Base-by-base conservation (phyloP, 495 filamentous ascomycete species). In the Penicillium bialowiezense region DNA sequence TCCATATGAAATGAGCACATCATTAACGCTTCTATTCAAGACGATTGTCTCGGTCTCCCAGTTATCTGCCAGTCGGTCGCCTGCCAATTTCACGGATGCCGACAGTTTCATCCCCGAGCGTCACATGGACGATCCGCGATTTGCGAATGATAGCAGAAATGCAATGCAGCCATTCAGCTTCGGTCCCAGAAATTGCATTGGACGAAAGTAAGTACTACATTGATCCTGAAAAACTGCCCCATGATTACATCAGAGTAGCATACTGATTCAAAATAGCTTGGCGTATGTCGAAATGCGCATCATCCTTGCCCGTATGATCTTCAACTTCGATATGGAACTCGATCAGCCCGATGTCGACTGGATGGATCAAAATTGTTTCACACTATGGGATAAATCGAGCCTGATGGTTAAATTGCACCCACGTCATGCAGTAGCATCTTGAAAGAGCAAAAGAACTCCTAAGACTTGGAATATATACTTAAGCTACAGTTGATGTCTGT, bases 171-270 rank as follows among this genome's bases (percentile, higher is more conserved):
- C 82, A 0, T 88, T 87, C 44, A 72, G 69, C 13, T 43, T 79
- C 17, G 84, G 84, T 0, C 70, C 77, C 0, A 62, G 84, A 8
- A 79, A 84, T 56, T 88, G 83, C 48, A 69, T 86, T 40, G 85
- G 84, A 33, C 64, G 68, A 42, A 77, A 76, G 79, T 83, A 56
- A 63, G 77, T 26, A 33, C 10, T 14, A 5, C 3, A 8, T 1
- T 8, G 41, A 0, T 23, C 5, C 0, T 23, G 24, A 12, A 8
- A n/a, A n/a, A n/a, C n/a, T n/a, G n/a, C n/a, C n/a, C n/a, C n/a
- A n/a, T n/a, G n/a, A n/a, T n/a, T n/a, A n/a, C n/a, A n/a, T n/a
- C n/a, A n/a, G n/a, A n/a, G n/a, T 15, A n/a, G 7, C n/a, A 7
- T 5, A 3, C 5, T 6, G 1, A 6, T 4, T 28, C 2, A 1